These are phyloP conservation scores for Multifurca ochricompacta DNA, from an alignment of 768 basidiomycete species.

Conservation along the genomic window DNA sequence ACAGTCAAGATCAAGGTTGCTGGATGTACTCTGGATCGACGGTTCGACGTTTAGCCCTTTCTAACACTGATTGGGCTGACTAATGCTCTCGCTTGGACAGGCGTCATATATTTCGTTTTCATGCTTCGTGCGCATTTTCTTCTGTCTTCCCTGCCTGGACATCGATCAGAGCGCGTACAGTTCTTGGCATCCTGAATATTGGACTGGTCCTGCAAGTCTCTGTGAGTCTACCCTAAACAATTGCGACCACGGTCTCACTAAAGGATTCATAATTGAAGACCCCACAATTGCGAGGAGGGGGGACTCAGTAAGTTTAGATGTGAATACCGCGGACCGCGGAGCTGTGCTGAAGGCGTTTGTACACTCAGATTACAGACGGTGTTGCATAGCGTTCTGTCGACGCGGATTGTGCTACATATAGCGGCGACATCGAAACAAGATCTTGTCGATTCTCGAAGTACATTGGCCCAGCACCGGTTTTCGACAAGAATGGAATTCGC, in stretches of 20 bases:
- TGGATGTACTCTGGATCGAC: slow-evolving; percentile 16
- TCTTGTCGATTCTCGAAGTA: background rate
- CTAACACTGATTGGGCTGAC: background rate
- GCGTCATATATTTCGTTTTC: slow-evolving; percentile 19
- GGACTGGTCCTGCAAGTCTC: slow-evolving; percentile 2
- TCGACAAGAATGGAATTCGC: background rate
- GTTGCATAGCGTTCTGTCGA: slow-evolving; percentile 10
- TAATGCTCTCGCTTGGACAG: background rate
- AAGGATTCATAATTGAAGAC: background rate
- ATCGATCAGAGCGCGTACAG: background rate
- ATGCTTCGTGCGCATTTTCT: slow-evolving; percentile 9
- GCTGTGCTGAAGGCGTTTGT: background rate
- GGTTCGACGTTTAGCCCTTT: background rate
- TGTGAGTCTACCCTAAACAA: background rate
- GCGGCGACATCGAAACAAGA: background rate
- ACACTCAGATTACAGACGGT: slow-evolving; percentile 6
- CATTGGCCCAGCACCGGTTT: background rate
- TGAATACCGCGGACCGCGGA: background rate
- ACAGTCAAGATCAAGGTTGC: background rate
- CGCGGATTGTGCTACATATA: slow-evolving; percentile 14
- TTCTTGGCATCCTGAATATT: slow-evolving; percentile 12
- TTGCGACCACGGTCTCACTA: background rate
- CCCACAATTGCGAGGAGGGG: slow-evolving; percentile 1
- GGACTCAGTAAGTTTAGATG: slow-evolving; percentile 2
- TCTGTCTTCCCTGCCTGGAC: background rate